Percentiles rank a stretch among this genome's conserved stretches.
Conservation (phyloP, 352 stramenopile genomes). For the Phytopythium montanum region DNA sequence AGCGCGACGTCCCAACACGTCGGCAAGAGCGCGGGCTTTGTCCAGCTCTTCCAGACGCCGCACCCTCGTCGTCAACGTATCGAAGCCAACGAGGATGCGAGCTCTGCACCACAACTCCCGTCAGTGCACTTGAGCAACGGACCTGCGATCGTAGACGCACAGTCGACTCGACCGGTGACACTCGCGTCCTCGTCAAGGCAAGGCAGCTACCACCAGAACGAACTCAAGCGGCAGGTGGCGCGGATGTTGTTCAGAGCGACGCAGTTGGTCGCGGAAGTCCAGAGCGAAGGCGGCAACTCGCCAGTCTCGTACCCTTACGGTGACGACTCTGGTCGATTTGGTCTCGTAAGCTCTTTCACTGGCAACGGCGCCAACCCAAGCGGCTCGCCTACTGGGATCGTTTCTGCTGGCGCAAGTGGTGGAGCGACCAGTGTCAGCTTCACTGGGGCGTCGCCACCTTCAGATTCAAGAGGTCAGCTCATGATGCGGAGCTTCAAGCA, state of each 20-base stretch:
- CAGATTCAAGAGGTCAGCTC: slow-evolving; percentile 21
- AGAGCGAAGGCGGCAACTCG: slow-evolving; percentile 15
- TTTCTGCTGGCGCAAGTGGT: neutral
- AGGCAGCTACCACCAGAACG: slow-evolving; percentile 11
- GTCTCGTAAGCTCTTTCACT: neutral
- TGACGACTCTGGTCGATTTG: slow-evolving; percentile 3
- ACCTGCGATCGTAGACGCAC: neutral
- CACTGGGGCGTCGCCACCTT: neutral
- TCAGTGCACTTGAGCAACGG: neutral
- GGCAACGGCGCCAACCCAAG: neutral
- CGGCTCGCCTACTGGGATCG: neutral
- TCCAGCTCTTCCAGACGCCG: slow-evolving; percentile 52
- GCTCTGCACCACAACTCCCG: neutral
- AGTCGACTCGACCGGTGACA: neutral
- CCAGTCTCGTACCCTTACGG: slow-evolving; percentile 3
- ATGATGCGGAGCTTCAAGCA: slow-evolving; percentile 43
- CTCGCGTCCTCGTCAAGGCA: slow-evolving; percentile 1
- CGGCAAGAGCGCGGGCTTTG: slow-evolving; percentile 70
- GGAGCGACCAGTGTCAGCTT: neutral
- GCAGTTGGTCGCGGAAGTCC: slow-evolving; percentile 26
- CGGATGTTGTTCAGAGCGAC: slow-evolving; percentile 33
- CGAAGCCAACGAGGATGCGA: neutral
- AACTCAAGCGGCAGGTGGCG: slow-evolving; percentile 12
- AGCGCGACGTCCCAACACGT: slow-evolving; percentile 10
- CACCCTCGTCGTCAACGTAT: slow-evolving; percentile 27